Base-by-base conservation (phyloP, 1,139 yeast species). In the Zhuliangozyma blackwelliae region DNA sequence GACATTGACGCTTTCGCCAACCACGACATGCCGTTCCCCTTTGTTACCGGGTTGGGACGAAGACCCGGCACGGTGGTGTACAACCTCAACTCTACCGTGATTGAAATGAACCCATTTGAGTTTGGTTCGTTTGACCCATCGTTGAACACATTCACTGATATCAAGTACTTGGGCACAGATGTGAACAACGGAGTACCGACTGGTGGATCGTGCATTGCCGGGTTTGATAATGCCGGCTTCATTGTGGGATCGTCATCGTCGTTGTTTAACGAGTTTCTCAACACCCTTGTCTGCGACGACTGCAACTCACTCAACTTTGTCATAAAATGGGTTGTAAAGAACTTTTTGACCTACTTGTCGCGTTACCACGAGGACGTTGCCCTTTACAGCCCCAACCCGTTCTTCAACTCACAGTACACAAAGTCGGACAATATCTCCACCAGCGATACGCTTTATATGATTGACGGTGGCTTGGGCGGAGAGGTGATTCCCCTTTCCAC, bases 181-280 rank as follows among this genome's bases (percentile, higher is more conserved):
- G 73, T 7, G 10, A 43, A 43, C 27, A 59, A 60, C 37, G 72
- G 72, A 7, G 39, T 44, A 13, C 59, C 65, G n/a, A 27, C 13
- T 9, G 49, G 50, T 33, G 48, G 10, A 8, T 10, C 42, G 12
- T 85, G 94, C 60, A 61, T 76, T 38, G 71, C 67, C 8, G 94
- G 94, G 2, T 80, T 72, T 45, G 95, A 85, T 57, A 84, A 85
- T 53, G 82, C 85, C 5, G 94, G 89, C 1, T 85, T 76, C 54
- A 66, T 82, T 30, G 60, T 83, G 59, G 95, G 94, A 29, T 82
- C 94, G 2, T 82, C 94, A 0, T 82, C 94, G 0, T 71, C 92
- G 1, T 65, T 88, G 39, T 88, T 87, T 64, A 86, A 86, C 59
- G 78, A 79, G 53, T 79, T 82, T 49, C 56, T 84, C 31, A 63